These are phyloP conservation scores for Tricladium varicosporioides DNA, from an alignment of 2,329 filamentous ascomycete species.

Conservation along the genomic window DNA sequence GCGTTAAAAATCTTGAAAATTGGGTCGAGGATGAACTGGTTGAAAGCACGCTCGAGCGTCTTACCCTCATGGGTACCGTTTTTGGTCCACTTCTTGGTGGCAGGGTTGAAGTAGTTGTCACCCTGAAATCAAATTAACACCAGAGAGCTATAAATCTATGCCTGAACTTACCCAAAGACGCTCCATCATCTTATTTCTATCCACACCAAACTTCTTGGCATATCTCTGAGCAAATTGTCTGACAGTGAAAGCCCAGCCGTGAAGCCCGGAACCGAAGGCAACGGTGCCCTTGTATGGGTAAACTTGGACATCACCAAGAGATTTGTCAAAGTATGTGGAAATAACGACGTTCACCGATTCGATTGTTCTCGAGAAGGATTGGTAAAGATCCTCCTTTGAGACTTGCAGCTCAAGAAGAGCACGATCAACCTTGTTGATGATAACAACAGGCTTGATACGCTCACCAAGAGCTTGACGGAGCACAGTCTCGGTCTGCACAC, in stretches of 20 bases:
- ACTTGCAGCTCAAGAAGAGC: conserved; percentile 98
- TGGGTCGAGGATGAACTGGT: conserved; percentile 98
- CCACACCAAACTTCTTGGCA: conserved; percentile 99
- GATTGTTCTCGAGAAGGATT: conserved; percentile 98
- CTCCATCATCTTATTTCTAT: conserved; percentile 99
- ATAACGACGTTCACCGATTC: conserved; percentile 99
- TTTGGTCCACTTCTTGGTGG: conserved; percentile 99
- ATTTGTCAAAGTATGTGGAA: conserved; percentile 97
- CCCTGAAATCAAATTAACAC: conserved; percentile 49
- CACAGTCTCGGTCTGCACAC: conserved; percentile 99
- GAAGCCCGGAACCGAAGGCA: conserved; percentile 98
- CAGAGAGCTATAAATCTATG: neutral
- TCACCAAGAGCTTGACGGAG: conserved; percentile 98
- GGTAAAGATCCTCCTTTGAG: conserved; percentile 98
- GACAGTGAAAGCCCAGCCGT: conserved; percentile 99
- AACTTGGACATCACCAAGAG: conserved; percentile 96
- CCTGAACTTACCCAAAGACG: conserved; percentile 80
- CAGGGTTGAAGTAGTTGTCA: conserved; percentile 99
- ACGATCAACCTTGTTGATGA: conserved; percentile 99
- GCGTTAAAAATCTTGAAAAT: conserved; percentile 98
- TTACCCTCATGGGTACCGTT: conserved; percentile 79
- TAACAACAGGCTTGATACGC: conserved; percentile 99
- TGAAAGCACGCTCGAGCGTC: conserved; percentile 95
- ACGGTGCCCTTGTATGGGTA: conserved; percentile 97
- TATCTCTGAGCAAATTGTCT: conserved; percentile 95